Evolutionary conservation across 2,329 filamentous ascomycete genomes (phyloP).

Genomic region (Aspergillus pseudoterreus): DNA sequence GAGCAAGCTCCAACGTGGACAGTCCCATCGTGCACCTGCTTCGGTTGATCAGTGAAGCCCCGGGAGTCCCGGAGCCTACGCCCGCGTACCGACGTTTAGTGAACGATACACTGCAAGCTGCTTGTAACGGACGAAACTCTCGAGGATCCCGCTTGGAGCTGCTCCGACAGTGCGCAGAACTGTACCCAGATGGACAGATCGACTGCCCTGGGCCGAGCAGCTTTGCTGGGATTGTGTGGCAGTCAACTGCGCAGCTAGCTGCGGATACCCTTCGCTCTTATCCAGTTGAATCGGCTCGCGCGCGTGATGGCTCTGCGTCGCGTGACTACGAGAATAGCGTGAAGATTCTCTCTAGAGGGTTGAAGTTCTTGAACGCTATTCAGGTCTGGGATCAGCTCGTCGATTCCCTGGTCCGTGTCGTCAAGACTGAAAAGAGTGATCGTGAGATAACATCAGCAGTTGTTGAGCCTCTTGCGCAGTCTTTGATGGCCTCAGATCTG

Average conservation of each 20-base stretch:
- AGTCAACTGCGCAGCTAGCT: constrained; percentile 29
- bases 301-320: constrained; percentile 51
- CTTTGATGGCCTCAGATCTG: constrained; percentile 35
- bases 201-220: constrained; percentile 6
- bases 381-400: constrained; percentile 53
- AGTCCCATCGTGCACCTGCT: constrained; percentile 40
- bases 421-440: constrained; percentile 63
- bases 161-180: constrained; percentile 34
- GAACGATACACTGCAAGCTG: constrained; percentile 27
- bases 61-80: constrained; percentile 15
- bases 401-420: constrained; percentile 52
- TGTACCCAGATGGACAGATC: constrained; percentile 16
- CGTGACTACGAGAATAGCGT: constrained; percentile 68
- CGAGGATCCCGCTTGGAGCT: constrained; percentile 37
- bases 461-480: constrained; percentile 67
- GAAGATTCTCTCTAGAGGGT: constrained; percentile 63
- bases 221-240: constrained; percentile 32
- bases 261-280: constrained; percentile 39
- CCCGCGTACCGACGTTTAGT: constrained; percentile 28
- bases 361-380: constrained; percentile 23
- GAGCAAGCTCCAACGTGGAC: constrained; percentile 24
- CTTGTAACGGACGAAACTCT: constrained; percentile 31
- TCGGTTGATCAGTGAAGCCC: constrained; percentile 26
- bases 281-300: constrained; percentile 37
- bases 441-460: constrained; percentile 63